phyloP scores from a whole-genome alignment of 176 grass and related monocot genomes.

The Melocanna baccifera region DNA sequence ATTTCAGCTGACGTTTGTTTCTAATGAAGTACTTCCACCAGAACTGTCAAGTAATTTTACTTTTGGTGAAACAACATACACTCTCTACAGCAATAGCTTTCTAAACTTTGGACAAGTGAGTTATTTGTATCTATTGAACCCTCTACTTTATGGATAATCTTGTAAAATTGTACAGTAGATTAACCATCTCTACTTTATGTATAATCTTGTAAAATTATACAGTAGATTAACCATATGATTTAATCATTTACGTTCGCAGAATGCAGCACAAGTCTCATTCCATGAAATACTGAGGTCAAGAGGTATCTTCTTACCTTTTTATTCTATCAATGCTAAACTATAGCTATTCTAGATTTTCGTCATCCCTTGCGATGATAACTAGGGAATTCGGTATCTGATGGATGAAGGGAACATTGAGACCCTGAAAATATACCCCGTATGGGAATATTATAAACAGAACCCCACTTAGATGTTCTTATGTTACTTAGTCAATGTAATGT shows the following conservation, averaged over 20 bases:
- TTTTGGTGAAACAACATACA: conserved; percentile 76
- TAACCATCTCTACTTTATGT: not conserved
- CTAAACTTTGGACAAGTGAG: conserved; percentile 92
- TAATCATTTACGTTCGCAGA: conserved; percentile 46
- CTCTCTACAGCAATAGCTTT: conserved; percentile 89
- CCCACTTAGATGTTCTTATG: not conserved
- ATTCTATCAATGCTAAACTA: not conserved
- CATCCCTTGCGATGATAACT: not conserved
- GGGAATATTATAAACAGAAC: not conserved
- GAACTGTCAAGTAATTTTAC: conserved; percentile 62
- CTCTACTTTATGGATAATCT: not conserved
- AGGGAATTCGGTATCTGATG: conserved; percentile 1
- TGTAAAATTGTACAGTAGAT: conserved; percentile 12
- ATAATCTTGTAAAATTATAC: conserved; percentile 15
- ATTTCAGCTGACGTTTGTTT: conserved; percentile 94
- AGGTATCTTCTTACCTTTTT: conserved; percentile 42
- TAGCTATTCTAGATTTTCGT: not conserved
- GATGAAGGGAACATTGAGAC: not conserved
- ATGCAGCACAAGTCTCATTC: conserved; percentile 62
- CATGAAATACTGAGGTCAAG: conserved; percentile 59
- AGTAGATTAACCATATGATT: not conserved
- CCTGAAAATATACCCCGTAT: not conserved
- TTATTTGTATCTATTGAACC: conserved; percentile 16
- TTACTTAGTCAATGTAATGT: conserved; percentile 10
- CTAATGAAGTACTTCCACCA: conserved; percentile 65